Evolutionary conservation across 805 yeast species (phyloP).

Genomic region (Brettanomyces custersianus): DNA sequence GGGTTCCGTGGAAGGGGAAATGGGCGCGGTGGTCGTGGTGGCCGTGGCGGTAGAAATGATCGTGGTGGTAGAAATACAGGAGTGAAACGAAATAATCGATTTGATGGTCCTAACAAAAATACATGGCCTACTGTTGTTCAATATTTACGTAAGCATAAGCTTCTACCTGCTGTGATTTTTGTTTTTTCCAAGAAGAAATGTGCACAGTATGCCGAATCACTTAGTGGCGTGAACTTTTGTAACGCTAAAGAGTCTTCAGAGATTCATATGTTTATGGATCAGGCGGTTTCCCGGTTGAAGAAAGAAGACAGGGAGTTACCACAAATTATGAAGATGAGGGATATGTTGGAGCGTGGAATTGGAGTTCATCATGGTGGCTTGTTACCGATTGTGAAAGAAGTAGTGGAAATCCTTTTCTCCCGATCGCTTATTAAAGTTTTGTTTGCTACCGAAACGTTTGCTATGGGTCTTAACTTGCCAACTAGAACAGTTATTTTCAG

Average conservation of each 20-base stretch:
- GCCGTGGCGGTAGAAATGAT: slow-evolving; percentile 17
- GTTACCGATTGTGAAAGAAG: slow-evolving; percentile 82
- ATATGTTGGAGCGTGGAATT: slow-evolving; percentile 79
- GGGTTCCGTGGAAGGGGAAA: slow-evolving; percentile 22
- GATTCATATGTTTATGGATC: slow-evolving; percentile 86
- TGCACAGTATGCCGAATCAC: slow-evolving; percentile 82
- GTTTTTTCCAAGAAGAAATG: slow-evolving; percentile 91
- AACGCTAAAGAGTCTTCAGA: slow-evolving; percentile 81
- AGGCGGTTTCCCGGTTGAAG: slow-evolving; percentile 77
- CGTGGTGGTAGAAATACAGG: slow-evolving; percentile 20
- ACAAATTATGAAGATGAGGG: slow-evolving; percentile 77
- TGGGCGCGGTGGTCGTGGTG: slow-evolving; percentile 27
- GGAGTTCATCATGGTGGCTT: slow-evolving; percentile 98
- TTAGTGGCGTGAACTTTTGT: slow-evolving; percentile 69
- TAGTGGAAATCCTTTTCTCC: slow-evolving; percentile 89
- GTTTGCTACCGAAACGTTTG: slow-evolving; percentile 97
- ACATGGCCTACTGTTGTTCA: slow-evolving; percentile 73
- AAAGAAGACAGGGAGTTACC: slow-evolving; percentile 91
- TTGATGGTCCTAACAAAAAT: slow-evolving; percentile 65
- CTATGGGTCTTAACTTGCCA: slow-evolving; percentile 96
- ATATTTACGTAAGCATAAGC: slow-evolving; percentile 50
- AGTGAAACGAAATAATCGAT: slow-evolving; percentile 23
- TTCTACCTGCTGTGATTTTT: slow-evolving; percentile 88
- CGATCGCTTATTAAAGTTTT: slow-evolving; percentile 78
- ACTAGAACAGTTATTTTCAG: slow-evolving; percentile 93